Evolutionary conservation across 345 rosid species (phyloP), one percentile per base, ranked within the genome.

Genomic region (Pistacia atlantica): DNA sequence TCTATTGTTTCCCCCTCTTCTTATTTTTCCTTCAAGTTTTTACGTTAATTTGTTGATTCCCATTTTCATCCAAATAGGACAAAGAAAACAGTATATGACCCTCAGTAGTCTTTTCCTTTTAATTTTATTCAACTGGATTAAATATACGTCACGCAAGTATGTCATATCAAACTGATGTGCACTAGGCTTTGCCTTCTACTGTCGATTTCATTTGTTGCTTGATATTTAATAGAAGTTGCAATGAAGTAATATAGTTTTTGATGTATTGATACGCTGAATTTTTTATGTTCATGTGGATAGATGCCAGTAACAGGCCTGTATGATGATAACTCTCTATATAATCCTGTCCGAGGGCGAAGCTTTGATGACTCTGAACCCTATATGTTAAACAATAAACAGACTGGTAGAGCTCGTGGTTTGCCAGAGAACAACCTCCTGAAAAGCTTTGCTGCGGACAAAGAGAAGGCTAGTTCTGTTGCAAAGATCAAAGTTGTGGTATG

Each of bases 401-500:
- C 88, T 80, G 88, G 85, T 54, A 90, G 99, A 83, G 80, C 86
- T 80, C 86, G 87, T 72, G 91, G 71, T 17, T 80, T 84, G 72
- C 89, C 93, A 9, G 98, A 96, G 51, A 96, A 86, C 80, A 82
- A 74, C 79, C 88, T 91, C 79, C 72, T 86, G 68, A 88, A 86
- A 80, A 90, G 90, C 80, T 90, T 96, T 79, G 91, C 93, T 48
- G 92, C 80, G 16, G 99, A 96, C 78, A 93, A 90, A 84, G 97
- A 93, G 75, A 92, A 88, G 86, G 78, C 84, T 77, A 90, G 88
- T 80, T 86, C 98, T 74, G 99, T 93, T 68, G 99, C 99, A 49
- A 96, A 96, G 89, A 96, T 96, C 72, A 96, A 96, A 96, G 99
- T 96, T 69, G 98, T 96, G 95, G 99, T 96, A 86, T 38, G 97